phyloP scores from a whole-genome alignment of 2,329 filamentous ascomycete genomes.

The Neophaeococcomyces mojaviensis region DNA sequence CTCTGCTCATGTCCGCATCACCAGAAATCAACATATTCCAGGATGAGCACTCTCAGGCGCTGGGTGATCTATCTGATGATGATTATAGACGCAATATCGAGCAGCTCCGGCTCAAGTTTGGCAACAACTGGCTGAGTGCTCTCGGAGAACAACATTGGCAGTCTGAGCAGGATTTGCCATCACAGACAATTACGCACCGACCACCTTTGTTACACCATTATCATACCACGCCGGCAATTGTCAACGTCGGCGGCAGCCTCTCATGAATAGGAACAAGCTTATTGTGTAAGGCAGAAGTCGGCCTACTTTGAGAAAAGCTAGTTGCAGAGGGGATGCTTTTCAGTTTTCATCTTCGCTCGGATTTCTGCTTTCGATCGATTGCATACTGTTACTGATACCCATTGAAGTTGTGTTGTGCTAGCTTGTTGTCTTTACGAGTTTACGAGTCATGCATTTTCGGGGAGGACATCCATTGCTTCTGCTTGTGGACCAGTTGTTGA shows the following conservation, averaged over 20 bases:
- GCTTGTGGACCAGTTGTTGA: no score
- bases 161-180: conserved; percentile 7
- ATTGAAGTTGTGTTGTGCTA: no score
- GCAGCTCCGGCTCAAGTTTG: conserved; percentile 73
- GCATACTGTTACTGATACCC: no score
- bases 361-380: conserved; percentile 17
- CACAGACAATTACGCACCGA: conserved; percentile 23
- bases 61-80: conserved; percentile 45
- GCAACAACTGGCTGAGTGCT: conserved; percentile 78
- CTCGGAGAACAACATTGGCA: conserved; percentile 68
- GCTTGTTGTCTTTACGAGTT: no score
- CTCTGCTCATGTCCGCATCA: conserved; percentile 3
- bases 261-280: not conserved
- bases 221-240: conserved; percentile 1
- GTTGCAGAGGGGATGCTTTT: conserved; percentile 8
- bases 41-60: conserved; percentile 13
- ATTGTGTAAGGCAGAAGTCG: not conserved
- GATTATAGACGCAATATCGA: conserved; percentile 84
- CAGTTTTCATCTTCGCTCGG: conserved; percentile 24
- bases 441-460: no score
- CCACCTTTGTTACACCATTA: conserved; percentile 1
- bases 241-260: not conserved
- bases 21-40: conserved; percentile 7
- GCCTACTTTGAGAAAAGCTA: not conserved
- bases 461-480: no score